Conservation (phyloP, 805 yeast species). For the Diddensiella transvaalensis region DNA sequence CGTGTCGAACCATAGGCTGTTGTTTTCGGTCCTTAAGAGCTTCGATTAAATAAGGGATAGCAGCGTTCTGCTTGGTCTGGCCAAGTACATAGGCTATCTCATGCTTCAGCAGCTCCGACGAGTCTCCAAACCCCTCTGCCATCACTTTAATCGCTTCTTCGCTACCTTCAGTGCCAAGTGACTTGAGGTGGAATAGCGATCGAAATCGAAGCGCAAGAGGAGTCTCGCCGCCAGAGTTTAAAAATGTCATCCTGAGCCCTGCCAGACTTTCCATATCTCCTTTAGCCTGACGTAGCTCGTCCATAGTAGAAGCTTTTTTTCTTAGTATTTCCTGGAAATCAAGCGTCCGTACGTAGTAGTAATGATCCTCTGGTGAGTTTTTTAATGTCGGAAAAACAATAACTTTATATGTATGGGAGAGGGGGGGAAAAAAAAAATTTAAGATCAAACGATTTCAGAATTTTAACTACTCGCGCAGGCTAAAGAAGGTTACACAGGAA, state of each 20-base stretch:
- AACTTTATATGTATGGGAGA: too few relatives aligned
- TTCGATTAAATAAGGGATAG: conserved; percentile 70
- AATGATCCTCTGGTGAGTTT: background rate
- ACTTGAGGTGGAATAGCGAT: conserved; percentile 87
- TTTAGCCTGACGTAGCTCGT: conserved; percentile 25
- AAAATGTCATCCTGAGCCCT: conserved; percentile 26
- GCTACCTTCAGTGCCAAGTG: conserved; percentile 71
- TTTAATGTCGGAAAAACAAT: background rate
- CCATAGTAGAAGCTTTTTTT: conserved; percentile 19
- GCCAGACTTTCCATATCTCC: conserved; percentile 20
- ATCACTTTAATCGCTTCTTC: conserved; percentile 74
- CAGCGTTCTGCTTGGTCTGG: conserved; percentile 79
- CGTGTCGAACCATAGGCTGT: conserved; percentile 98
- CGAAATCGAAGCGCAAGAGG: conserved; percentile 86
- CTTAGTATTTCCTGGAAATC: too few relatives aligned
- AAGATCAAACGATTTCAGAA: background rate
- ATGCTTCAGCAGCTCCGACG: conserved; percentile 88
- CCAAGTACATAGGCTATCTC: conserved; percentile 98
- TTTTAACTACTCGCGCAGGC: too few relatives aligned
- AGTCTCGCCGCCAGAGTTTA: conserved; percentile 49
- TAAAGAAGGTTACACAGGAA: conserved; percentile 27
- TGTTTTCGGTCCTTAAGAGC: conserved; percentile 57
- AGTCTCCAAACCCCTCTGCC: conserved; percentile 75
- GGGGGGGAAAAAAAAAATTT: background rate
- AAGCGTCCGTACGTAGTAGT: too few relatives aligned